Base-by-base conservation (phyloP, 2,329 filamentous ascomycete genomes). In the Lachnellula arida region DNA sequence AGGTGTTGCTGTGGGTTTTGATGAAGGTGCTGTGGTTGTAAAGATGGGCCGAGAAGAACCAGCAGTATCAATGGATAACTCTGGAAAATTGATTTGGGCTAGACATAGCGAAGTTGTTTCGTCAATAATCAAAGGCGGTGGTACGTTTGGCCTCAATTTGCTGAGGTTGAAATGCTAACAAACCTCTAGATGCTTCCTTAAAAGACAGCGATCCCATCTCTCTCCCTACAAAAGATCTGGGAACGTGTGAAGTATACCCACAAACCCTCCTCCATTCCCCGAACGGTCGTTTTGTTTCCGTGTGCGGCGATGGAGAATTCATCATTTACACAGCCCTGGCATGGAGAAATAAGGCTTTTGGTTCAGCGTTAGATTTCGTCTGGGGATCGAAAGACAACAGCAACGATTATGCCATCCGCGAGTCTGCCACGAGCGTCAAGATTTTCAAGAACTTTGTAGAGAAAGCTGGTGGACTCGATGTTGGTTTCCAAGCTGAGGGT, bases 361-460 rank as follows among this genome's bases (percentile, higher is more conserved):
- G 94, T 22, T 92, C 90, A 42, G 94, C 93, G 6, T 77, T 97
- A 51, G 94, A 99, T 74, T 99, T 99, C 72, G 92, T 89, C 11
- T 99, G 94, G 94, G 93, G 88, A 0, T 90, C 89, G 46, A 97
- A 96, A 74, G 93, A 97, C 56, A 96, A 97, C 75, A 96, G 91
- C 76, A 97, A 97, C 72, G 94, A 99, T 72, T 97, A 96, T 70
- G 94, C 94, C 40, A 97, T 99, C 65, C 87, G 94, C 37, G 94
- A 99, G 74, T 97, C 92, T 4, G 76, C 88, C 28, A 96, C 93
- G 49, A 96, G 89, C 67, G 91, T 99, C 67, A 97, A 97, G 79
- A 85, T 97, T 37, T 97, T 94, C 81, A 93, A 94, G 75, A 97
- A 97, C 75, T 97, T 99, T 76, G 87, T 92, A 64, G 94, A 97